A percentile compares a stretch with the other conserved stretches of the same genome.
phyloP scores from a whole-genome alignment of 352 stramenopile species.

The Pythium aristosporum region DNA sequence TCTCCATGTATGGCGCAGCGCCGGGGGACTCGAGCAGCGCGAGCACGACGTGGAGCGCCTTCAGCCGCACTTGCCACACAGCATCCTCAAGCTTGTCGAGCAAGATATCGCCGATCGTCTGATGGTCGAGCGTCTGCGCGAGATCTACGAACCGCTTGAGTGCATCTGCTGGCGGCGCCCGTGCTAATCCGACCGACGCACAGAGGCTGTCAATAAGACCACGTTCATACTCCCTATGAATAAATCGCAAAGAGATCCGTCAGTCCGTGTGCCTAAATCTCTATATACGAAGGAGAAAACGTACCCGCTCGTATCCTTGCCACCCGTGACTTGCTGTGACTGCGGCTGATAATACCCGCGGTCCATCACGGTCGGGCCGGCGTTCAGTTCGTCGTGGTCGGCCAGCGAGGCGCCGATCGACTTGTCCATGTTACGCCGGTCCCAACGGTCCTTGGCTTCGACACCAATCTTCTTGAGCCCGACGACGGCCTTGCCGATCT shows the following conservation, averaged over 20 bases:
- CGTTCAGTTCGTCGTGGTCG: slow-evolving; percentile 81
- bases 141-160: slow-evolving; percentile 86
- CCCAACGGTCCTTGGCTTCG: slow-evolving; percentile 79
- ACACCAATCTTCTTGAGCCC: slow-evolving; percentile 82
- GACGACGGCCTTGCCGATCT: slow-evolving; percentile 74
- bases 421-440: slow-evolving; percentile 89
- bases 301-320: slow-evolving; percentile 76
- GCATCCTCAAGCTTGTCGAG: slow-evolving; percentile 86
- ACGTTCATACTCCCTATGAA: slow-evolving; percentile 74
- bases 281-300: background rate
- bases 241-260: background rate
- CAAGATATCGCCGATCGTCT: slow-evolving; percentile 84
- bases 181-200: slow-evolving; percentile 67
- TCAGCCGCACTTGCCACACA: slow-evolving; percentile 81
- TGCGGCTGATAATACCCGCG: slow-evolving; percentile 78
- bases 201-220: slow-evolving; percentile 85
- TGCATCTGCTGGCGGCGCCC: slow-evolving; percentile 70
- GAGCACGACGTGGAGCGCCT: slow-evolving; percentile 79
- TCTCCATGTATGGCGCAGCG: slow-evolving; percentile 64
- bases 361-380: slow-evolving; percentile 61
- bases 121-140: slow-evolving; percentile 79
- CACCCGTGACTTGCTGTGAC: slow-evolving; percentile 51
- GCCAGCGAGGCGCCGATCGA: slow-evolving; percentile 87
- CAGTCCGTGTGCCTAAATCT: background rate
- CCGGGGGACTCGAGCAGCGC: slow-evolving; percentile 73